Conservation (phyloP, 495 filamentous ascomycete genomes). For the Penicillium steckii region DNA sequence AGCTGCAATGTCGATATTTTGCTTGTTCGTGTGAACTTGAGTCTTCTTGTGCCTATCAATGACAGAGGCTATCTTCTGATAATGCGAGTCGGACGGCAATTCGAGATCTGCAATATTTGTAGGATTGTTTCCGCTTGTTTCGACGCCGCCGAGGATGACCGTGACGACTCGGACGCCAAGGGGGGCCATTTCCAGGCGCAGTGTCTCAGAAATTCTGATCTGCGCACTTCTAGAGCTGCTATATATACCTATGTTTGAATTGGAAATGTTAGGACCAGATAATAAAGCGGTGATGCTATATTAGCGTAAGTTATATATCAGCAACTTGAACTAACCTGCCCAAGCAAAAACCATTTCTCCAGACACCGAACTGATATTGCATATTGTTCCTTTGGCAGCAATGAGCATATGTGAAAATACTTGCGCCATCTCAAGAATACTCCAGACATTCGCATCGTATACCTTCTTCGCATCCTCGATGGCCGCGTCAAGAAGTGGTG, state of each 20-base stretch:
- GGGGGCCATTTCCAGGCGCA: constrained; percentile 33
- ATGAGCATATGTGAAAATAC: constrained; percentile 54
- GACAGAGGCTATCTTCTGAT: constrained; percentile 12
- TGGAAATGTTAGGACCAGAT: too few relatives aligned
- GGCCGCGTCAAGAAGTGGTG: constrained; percentile 48
- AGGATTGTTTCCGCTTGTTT: constrained; percentile 16
- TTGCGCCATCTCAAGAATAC: constrained; percentile 53
- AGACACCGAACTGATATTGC: constrained; percentile 54
- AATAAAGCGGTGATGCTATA: too few relatives aligned
- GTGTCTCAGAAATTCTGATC: constrained; percentile 23
- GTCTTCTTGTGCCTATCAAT: constrained; percentile 22
- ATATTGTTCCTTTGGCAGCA: constrained; percentile 49
- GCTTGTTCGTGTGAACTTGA: constrained; percentile 17
- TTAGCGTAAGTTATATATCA: not conserved
- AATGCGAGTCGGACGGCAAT: constrained; percentile 16
- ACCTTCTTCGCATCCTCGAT: constrained; percentile 51
- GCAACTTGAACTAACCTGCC: not conserved
- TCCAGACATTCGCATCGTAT: constrained; percentile 63
- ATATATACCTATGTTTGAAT: constrained; percentile 21
- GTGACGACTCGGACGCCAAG: constrained; percentile 33
- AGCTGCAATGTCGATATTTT: constrained; percentile 15
- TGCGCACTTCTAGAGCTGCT: constrained; percentile 16
- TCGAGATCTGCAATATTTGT: constrained; percentile 16
- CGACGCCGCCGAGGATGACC: constrained; percentile 18
- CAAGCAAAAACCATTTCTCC: constrained; percentile 14